Base-by-base conservation (phyloP, 2,329 filamentous ascomycete genomes). In the Cladophialophora exuberans region DNA sequence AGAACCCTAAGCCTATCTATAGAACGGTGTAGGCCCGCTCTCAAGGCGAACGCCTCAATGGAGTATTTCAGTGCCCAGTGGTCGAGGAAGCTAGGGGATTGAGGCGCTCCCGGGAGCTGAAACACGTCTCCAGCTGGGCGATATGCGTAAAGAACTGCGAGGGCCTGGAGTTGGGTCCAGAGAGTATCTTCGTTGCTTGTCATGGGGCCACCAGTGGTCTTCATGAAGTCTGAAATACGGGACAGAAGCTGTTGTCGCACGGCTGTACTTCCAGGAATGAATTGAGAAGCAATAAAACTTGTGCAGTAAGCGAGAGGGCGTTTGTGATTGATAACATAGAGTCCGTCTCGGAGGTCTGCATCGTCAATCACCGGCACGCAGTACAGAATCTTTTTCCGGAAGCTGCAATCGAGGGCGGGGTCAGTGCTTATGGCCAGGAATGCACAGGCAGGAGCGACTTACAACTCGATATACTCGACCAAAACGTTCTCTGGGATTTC, bases 181-280 rank as follows among this genome's bases (percentile, higher is more conserved):
- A 44, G 17, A 33, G 9, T 20, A 15, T 38, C 18, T 38, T 55
- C 36, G 25, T 50, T 15, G 17, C 33, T 18, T 20, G 44, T 26
- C 36, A 55, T n/a, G 13, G 36, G 45, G 10, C 87, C 90, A 67
- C 87, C 83, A 38, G 91, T 90, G 1, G 88, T 87, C 61, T 90
- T 86, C 64, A 97, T 93, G 72, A 97, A 99, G 33, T 84, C 84
- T 53, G 80, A 78, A 87, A 97, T 91, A 70, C 96, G 88, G 30
- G 86, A 81, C 10, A 45, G 22, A 6, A 55, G 45, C 22, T 43
- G 52, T 30, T 42, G 22, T 18, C 52, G 52, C 7, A 50, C 26
- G 22, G 22, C 50, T 25, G 52, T 17, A 36, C 52, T 44, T 35
- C 45, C 52, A 35, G 45, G 28, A 17, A 49, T 49, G 31, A 49